Base-by-base conservation (phyloP, 2,329 filamentous ascomycete species). In the Penicillium sp. region DNA sequence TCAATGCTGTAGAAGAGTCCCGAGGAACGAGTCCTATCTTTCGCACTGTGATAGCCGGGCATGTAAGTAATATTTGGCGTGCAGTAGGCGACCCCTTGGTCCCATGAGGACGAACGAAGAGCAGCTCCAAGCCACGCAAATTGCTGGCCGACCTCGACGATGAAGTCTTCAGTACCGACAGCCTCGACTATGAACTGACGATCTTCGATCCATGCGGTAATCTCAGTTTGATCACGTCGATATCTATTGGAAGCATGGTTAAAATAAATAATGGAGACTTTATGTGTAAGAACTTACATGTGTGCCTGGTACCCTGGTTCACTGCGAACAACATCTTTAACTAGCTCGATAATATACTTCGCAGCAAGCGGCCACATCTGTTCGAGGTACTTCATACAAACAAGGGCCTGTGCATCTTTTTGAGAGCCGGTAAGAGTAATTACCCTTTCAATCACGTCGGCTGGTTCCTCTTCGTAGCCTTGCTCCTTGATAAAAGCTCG, bases 91-190 rank as follows among this genome's bases (percentile, higher is more conserved):
- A 65, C 42, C 35, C 60, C 59, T 14, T 18, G 9, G 16, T 56
- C 28, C 47, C 52, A 47, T 16, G 63, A 55, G 0, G 70, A 68
- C 3, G 64, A 60, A 12, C 65, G 63, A 49, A 74, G 59, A 4
- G 71, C 65, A 40, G 69, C 63, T 23, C 61, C 64, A 7, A 74
- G 59, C 72, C 72, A 75, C 16, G 68, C 67, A 40, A 75, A 47
- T 55, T 72, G 67, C 57, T 74, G 63, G 6, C 66, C 71, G 45
- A 71, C 57, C 55, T 74, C 71, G n/a, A 64, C 65, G 16, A 74
- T 46, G 30, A 56, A 42, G 45, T 60, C 42, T 18, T 35, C 55
- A 47, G 55, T 53, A 6, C 55, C 55, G 33, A 9, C 20, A 21
- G 35, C 45, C 52, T 52, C 47, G 21, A 56, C 40, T 38, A 30